Conservation (phyloP, 108 stramenopile genomes). For the Cyclotella baltica region DNA sequence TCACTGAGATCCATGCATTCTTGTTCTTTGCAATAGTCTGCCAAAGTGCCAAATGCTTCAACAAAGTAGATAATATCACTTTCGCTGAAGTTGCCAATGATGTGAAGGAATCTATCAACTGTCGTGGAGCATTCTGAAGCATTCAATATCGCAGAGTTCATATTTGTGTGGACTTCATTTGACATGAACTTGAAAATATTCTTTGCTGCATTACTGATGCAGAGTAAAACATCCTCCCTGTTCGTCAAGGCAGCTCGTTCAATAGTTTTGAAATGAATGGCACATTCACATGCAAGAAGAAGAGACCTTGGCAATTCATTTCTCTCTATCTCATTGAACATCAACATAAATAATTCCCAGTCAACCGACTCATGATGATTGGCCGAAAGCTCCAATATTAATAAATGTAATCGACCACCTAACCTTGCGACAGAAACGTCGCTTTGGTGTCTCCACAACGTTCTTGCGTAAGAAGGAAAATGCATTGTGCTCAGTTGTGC, state of each 20-base stretch:
- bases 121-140: slow-evolving; percentile 28
- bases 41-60: slow-evolving; percentile 17
- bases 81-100: slow-evolving; percentile 25
- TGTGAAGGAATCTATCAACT: slow-evolving; percentile 24
- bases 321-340: slow-evolving; percentile 63
- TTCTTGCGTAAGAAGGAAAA: slow-evolving; percentile 82
- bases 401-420: slow-evolving; percentile 75
- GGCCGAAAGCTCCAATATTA: slow-evolving; percentile 78
- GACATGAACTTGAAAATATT: slow-evolving; percentile 29
- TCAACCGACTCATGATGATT: slow-evolving; percentile 60
- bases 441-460: slow-evolving; percentile 84
- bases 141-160: slow-evolving; percentile 20
- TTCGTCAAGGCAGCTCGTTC: slow-evolving; percentile 26
- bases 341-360: slow-evolving; percentile 53
- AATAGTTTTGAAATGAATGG: slow-evolving; percentile 40
- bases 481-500: slow-evolving; percentile 77
- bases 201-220: slow-evolving; percentile 25
- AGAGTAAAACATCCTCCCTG: slow-evolving; percentile 25
- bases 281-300: slow-evolving; percentile 71
- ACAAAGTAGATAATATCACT: slow-evolving; percentile 21
- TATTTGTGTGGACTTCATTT: slow-evolving; percentile 16
- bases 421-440: slow-evolving; percentile 40
- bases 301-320: slow-evolving; percentile 69
- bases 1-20: slow-evolving; percentile 12
- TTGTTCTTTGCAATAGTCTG: slow-evolving; percentile 8